Percentiles rank a stretch among this genome's conserved stretches.
Evolutionary conservation across 768 basidiomycete species (phyloP).

Genomic region (Daedaleopsis nitida): DNA sequence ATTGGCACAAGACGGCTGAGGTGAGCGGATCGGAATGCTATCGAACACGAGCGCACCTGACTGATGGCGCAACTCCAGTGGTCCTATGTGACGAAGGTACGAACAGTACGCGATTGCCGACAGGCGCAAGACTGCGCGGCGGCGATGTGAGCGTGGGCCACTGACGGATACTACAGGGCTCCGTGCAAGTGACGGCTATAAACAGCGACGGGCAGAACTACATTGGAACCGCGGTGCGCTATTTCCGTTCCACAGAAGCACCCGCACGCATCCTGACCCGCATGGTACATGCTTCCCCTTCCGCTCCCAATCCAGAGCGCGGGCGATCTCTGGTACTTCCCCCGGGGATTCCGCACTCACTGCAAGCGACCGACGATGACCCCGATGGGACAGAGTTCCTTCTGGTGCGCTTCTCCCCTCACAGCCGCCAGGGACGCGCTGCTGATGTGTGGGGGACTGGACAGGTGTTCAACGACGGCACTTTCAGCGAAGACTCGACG

Average conservation of each 20-base stretch:
- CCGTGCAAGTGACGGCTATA: conserved; percentile 47
- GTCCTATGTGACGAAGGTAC: conserved; percentile 36
- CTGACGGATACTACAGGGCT: conserved; percentile 18
- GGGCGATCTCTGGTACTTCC: conserved; percentile 62
- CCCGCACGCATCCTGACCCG: not conserved
- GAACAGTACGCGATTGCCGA: not conserved
- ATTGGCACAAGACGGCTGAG: conserved; percentile 38
- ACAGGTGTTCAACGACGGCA: conserved; percentile 48
- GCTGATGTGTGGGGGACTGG: conserved; percentile 1
- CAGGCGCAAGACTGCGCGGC: not conserved
- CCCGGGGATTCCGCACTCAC: conserved; percentile 56
- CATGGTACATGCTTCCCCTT: not conserved
- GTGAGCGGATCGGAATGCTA: not conserved
- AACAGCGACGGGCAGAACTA: conserved; percentile 53
- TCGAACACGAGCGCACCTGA: not conserved
- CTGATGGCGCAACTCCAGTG: conserved; percentile 22
- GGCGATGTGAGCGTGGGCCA: not conserved
- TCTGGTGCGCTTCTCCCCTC: conserved; percentile 37
- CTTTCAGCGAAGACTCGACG: conserved; percentile 56
- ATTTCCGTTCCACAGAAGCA: not conserved
- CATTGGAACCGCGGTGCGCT: conserved; percentile 43
- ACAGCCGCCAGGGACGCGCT: not conserved
- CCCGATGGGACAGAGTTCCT: conserved; percentile 57
- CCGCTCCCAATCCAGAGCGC: conserved; percentile 25
- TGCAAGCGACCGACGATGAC: conserved; percentile 47